Evolutionary conservation across 2,329 filamentous ascomycete species (phyloP), one percentile per base, ranked within the genome.

Genomic region (Alternaria incomplexa): DNA sequence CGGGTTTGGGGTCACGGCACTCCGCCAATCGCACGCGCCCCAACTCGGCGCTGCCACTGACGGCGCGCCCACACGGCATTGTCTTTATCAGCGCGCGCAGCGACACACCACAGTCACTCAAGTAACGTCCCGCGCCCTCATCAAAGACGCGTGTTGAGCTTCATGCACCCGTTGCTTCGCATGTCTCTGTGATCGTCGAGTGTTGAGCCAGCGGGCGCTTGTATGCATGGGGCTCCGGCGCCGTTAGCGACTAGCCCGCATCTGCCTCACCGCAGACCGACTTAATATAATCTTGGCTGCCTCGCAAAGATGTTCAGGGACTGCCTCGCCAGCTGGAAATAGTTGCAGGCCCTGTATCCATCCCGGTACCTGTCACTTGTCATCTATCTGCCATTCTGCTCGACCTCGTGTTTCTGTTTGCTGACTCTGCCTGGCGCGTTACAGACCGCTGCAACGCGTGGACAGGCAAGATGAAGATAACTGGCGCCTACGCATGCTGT

Each of bases 341-440:
- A 66, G 58, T 30, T 32, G 26, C 46, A 17, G 22, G 30, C 22
- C 59, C 25, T 44, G 22, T 54, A 20, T 25, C 25, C 28, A 43
- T 25, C 58, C 23, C 50, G 10, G n/a, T 51, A 30, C 50, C 30
- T 32, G 56, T 25, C 28, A 23, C 30, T 17, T 30, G 13, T 54
- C 46, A 59, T 61, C 61, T 58, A 61, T 54, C 57, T 63, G 56
- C 30, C 25, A 23, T 36, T 45, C 43, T 44, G 28, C n/a, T 23
- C 28, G 15, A 22, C 9, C 13, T 40, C 11, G 50, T 22, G 28
- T 17, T 43, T 30, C 55, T 56, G 54, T 40, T 25, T 22, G 46
- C 51, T 50, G 26, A n/a, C 17, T 57, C 61, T 58, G 56, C 64
- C 59, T 51, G 30, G 44, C 58, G 17, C 25, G 62, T 62, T 60